Evolutionary conservation across 768 basidiomycete species (phyloP), one percentile per base, ranked within the genome.

Genomic region (Candolleomyces eurysporus): DNA sequence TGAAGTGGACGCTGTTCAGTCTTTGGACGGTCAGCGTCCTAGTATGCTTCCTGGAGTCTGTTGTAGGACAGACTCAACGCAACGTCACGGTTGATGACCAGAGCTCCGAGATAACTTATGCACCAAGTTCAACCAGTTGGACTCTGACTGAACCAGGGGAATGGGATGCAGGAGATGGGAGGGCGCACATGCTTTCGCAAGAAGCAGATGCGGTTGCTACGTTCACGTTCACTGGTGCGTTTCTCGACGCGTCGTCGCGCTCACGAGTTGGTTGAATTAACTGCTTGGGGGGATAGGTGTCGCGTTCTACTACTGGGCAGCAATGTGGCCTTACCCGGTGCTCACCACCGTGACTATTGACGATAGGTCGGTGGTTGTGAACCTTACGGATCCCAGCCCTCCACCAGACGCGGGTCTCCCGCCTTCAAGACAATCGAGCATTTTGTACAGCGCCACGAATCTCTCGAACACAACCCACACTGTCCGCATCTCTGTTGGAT

Each of bases 151-250:
- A 40, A 4, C 54, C 54, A 21, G 54, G 54, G 8, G 54, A 56
- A 39, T 56, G 54, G 54, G 54, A 56, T 43, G 54, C 54, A 17
- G 54, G 54, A 36, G 39, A 40, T n/a, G 54, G 54, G 22, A 17
- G 21, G 22, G 54, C 54, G n/a, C 54, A 56, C 26, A 56, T 56
- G 54, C 36, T 56, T 9, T 40, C 39, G 19, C 39, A 56, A 17
- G 32, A 32, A 16, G 17, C 52, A 21, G 21, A 17, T 17, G 32
- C 52, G 5, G 32, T 32, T 22, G 52, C 52, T 17, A 32, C 52
- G 14, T 54, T 54, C 52, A 56, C 31, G 40, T 56, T 56, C 21
- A 56, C 54, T 42, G 54, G 54, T 56, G 21, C 36, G 54, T 56
- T 32, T 19, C 13, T n/a, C 52, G 30, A 31, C 21, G 52, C 30